Evolutionary conservation across 352 stramenopile genomes (phyloP).

Genomic region (Pythium dissotocum): DNA sequence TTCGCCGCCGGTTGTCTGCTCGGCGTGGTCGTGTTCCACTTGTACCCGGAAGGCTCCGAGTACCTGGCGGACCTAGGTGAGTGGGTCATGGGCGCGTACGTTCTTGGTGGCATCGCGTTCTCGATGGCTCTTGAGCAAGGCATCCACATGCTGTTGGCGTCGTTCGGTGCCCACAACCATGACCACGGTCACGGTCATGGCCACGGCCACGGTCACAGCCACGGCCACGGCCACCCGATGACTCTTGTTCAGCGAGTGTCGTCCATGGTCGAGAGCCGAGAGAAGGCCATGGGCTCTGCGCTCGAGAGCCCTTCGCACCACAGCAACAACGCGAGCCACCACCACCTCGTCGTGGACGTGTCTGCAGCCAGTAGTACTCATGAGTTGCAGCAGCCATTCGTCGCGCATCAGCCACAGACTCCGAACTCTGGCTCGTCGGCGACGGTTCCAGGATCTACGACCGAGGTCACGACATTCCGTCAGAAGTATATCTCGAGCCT

Average conservation of each 20-base stretch:
- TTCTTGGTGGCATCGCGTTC: conserved; percentile 33
- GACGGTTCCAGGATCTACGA: not conserved
- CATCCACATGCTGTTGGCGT: conserved; percentile 30
- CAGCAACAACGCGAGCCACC: conserved; percentile 14
- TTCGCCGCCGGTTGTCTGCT: conserved; percentile 37
- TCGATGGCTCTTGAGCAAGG: conserved; percentile 37
- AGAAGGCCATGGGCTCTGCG: not conserved
- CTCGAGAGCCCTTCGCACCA: not conserved
- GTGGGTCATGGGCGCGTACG: conserved; percentile 36
- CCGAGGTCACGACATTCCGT: conserved; percentile 8
- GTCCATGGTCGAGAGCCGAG: conserved; percentile 15
- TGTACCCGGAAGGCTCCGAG: conserved; percentile 37
- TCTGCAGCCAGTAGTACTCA: not conserved
- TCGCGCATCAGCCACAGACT: not conserved
- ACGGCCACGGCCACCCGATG: conserved; percentile 3
- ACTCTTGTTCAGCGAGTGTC: conserved; percentile 6
- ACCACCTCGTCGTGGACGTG: not conserved
- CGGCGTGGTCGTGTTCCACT: conserved; percentile 41
- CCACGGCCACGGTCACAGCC: conserved; percentile 1
- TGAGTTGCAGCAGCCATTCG: not conserved
- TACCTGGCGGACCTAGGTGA: conserved; percentile 33
- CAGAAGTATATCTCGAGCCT: conserved; percentile 26
- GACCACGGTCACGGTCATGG: not conserved
- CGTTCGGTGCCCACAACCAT: conserved; percentile 22
- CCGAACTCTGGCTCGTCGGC: not conserved